Base-by-base conservation (phyloP, 148 eudicot species). In the Pouteria glomerata region DNA sequence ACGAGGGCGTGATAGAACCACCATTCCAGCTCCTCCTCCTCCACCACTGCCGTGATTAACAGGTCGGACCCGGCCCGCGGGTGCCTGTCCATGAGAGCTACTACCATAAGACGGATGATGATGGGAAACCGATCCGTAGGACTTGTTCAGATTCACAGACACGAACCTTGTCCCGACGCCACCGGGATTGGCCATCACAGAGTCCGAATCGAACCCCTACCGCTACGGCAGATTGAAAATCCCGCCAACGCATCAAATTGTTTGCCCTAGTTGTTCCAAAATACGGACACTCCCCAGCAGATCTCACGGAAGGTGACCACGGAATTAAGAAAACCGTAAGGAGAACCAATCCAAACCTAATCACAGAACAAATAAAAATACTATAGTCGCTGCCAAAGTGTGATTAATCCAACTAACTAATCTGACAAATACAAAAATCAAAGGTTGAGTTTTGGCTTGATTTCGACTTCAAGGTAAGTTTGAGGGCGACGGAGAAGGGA, bases 141-240 rank as follows among this genome's bases (percentile, higher is more conserved):
- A 95, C 80, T 95, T 95, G 76, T 89, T 91, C 73, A 91, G 83
- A 89, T 95, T 91, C 81, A 89, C 91, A 24, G 98, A 84, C 41
- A 77, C 84, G 74, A 88, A 94, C 76, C 86, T 94, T 69, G 88
- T 74, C 39, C 89, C 87, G 31, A 68, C 81, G 71, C 92, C 86
- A 44, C 86, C 77, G 57, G 86, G 78, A 84, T 90, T 91, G 83
- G 98, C 97, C 98, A 95, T 95, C 30, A 75, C 76, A 70, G 73
- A 77, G 68, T 70, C 80, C 70, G 50, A 84, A 41, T 82, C 74
- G 29, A 59, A 71, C 71, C 75, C 78, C 65, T 16, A 41, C 3
- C 47, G 60, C 24, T 42, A 72, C 63, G 42, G 56, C 76, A 45
- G 76, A 72, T 78, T 71, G 65, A 71, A 69, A 77, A 76, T 79